Percentiles rank a stretch among this genome's conserved stretches.
These are phyloP conservation scores for Tulasnella sp. DNA, from an alignment of 768 basidiomycete species.

Conservation along the genomic window DNA sequence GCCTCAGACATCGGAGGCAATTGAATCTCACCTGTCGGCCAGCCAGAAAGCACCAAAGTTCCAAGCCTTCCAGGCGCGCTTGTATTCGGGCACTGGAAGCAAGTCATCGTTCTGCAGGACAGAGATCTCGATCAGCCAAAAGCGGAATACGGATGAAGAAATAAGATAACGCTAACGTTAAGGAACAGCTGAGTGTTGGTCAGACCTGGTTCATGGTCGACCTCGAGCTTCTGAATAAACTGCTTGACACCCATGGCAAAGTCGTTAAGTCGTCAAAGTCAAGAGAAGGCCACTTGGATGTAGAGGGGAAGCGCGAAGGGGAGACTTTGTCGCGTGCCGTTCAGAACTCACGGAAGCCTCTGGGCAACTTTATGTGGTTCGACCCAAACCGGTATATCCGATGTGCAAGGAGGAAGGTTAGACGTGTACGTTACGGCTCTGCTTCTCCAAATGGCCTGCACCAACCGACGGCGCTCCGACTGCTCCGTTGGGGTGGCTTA, in stretches of 20 bases:
- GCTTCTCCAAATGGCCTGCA: not conserved
- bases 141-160: constrained; percentile 6
- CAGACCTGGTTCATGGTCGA: constrained; percentile 46
- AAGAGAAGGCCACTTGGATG: not conserved
- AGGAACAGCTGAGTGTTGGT: constrained; percentile 52
- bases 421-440: not conserved
- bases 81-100: constrained; percentile 53
- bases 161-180: constrained; percentile 36
- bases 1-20: not conserved
- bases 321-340: not conserved
- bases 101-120: constrained; percentile 57
- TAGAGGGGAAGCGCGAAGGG: not conserved
- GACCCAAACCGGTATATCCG: not conserved
- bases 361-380: not conserved
- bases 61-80: constrained; percentile 56
- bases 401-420: not conserved
- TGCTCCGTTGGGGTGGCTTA: not conserved
- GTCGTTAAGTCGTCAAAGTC: not conserved
- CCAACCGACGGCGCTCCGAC: not conserved
- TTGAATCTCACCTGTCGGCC: constrained; percentile 34
- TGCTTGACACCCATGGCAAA: not conserved
- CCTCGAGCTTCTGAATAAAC: constrained; percentile 36
- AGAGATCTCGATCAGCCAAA: constrained; percentile 20
- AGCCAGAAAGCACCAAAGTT: constrained; percentile 53
- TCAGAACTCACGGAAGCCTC: not conserved